Conservation (phyloP, 2,329 filamentous ascomycete species). For the Fusarium torreyae region DNA sequence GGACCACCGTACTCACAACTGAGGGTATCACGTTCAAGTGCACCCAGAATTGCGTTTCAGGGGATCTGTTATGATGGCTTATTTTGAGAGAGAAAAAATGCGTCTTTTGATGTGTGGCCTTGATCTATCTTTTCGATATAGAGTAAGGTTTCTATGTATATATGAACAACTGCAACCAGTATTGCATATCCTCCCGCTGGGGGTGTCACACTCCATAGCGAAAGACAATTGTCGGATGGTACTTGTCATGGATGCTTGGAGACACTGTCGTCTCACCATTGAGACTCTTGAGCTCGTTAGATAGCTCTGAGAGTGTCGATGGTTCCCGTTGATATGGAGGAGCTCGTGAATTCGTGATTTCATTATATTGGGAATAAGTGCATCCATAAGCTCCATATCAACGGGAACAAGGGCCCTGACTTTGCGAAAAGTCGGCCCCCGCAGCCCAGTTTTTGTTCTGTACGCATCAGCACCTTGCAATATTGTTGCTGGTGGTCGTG, state of each 20-base stretch:
- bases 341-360: slow-evolving; percentile 27
- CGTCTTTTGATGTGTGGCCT: no score
- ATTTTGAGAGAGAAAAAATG: no score
- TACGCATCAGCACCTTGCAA: no score
- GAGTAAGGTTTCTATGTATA: no score
- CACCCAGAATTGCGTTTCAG: no score
- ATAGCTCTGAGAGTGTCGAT: slow-evolving; percentile 16
- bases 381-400: slow-evolving; percentile 16
- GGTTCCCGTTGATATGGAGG: slow-evolving; percentile 34
- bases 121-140: no score
- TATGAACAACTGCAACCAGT: slow-evolving; percentile 27
- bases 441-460: no score
- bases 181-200: slow-evolving; percentile 25
- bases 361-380: slow-evolving; percentile 17
- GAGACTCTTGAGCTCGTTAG: slow-evolving; percentile 6
- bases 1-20: no score
- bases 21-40: no score
- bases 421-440: slow-evolving; percentile 1
- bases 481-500: no score
- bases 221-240: slow-evolving; percentile 22
- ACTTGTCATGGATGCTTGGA: not conserved
- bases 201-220: slow-evolving; percentile 38
- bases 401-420: slow-evolving; percentile 1
- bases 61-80: no score
- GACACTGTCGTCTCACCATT: slow-evolving; percentile 29